Evolutionary conservation across 2,329 filamentous ascomycete species (phyloP).

Genomic region (Botrytis fragariae): DNA sequence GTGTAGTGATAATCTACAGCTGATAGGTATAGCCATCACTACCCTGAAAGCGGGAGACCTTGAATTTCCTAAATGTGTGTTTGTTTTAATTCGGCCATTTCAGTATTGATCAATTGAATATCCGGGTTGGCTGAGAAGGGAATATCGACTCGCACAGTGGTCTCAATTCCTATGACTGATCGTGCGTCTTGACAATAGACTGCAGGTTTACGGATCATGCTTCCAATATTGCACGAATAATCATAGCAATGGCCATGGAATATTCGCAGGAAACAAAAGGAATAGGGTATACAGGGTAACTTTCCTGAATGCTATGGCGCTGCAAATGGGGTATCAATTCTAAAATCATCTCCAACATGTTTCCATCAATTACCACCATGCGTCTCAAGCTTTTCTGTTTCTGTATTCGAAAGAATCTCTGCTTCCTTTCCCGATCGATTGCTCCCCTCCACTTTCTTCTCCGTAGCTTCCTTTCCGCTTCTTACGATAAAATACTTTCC

Average conservation of each 20-base stretch:
- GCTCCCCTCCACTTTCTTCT: neutral
- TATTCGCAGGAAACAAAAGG: too few relatives aligned
- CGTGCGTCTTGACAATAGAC: too few relatives aligned
- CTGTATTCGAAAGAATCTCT: neutral
- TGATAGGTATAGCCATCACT: neutral
- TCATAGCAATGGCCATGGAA: neutral
- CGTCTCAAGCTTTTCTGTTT: neutral
- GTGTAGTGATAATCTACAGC: neutral
- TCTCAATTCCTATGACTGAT: neutral
- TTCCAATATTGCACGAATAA: neutral
- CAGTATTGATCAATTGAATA: neutral
- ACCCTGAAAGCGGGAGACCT: neutral
- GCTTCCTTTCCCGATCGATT: neutral
- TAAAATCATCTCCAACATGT: neutral
- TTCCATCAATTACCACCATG: neutral
- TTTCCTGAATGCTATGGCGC: neutral
- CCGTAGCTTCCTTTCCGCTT: constrained; percentile 29
- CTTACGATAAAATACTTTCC: constrained; percentile 41
- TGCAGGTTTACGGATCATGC: neutral
- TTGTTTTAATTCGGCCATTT: neutral
- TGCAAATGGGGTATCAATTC: constrained; percentile 14
- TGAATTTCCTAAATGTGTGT: neutral
- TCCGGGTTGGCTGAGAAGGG: neutral
- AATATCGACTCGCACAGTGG: neutral
- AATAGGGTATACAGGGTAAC: neutral